Base-by-base conservation (phyloP, 2,329 filamentous ascomycete genomes). In the Ceratocystiopsis brevicomis region DNA sequence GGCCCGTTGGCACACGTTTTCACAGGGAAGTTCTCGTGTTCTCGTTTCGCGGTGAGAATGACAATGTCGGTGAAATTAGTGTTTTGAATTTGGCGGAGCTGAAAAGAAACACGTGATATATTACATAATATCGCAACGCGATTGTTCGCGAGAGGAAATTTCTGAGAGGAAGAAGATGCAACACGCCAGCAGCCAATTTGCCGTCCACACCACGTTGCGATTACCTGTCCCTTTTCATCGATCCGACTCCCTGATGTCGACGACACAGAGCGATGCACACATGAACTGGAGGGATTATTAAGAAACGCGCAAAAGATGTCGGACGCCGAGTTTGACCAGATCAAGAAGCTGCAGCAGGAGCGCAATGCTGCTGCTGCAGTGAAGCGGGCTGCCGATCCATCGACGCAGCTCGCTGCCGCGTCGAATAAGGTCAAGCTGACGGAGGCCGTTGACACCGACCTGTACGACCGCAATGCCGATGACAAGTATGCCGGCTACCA, bases 401-500 rank as follows among this genome's bases (percentile, higher is more conserved):
- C 78, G 56, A 78, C 66, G 66, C 86, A 93, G 67, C 83, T 83
- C 63, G 76, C 73, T 68, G 81, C 90, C 69, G 69, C 69, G 57
- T 83, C 81, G 53, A 87, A 79, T 61, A 95, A 94, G 73, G 83
- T 81, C 61, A 93, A 83, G 60, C 72, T 96, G 57, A 92, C 76
- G 58, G 87, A 95, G 53, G 75, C 73, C 58, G 87, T 87, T 64
- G 90, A 96, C 60, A 88, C 75, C 52, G 76, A 81, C 40, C 73
- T 96, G 40, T 96, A 95, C 67, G 84, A 86, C 47, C 71, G 74
- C 57, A 49, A 50, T 61, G 77, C 75, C 54, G 66, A 62, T 54
- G 81, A 94, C 61, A 92, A 81, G 59, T 95, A 77, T 64, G 73
- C 82, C 14, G 88, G 86, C 51, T 98, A 96, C 60, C 81, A 90